These are phyloP conservation scores for Thermothelomyces thermophilus DNA, from an alignment of 2,329 filamentous ascomycete species.

Conservation along the genomic window DNA sequence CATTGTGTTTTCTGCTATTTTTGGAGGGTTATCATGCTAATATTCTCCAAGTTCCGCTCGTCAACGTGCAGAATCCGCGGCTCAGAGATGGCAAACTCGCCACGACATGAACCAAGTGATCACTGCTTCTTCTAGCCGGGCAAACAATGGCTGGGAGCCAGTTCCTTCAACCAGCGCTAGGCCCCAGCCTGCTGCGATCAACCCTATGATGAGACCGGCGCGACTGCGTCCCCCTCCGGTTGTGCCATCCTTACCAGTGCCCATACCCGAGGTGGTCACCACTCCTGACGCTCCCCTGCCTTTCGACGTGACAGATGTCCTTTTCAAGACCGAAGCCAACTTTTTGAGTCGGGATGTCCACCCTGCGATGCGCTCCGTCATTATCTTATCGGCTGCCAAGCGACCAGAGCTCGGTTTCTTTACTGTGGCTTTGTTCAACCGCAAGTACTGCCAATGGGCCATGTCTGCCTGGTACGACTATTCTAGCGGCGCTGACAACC, in stretches of 20 bases:
- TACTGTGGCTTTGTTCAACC: neutral
- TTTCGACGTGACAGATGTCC: neutral
- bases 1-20: too few relatives aligned
- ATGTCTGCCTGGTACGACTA: slow-evolving; percentile 14
- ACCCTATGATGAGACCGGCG: neutral
- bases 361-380: neutral
- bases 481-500: neutral
- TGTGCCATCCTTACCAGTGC: neutral
- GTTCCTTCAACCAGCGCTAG: neutral
- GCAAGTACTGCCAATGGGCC: slow-evolving; percentile 10
- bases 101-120: too few relatives aligned
- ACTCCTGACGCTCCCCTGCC: neutral
- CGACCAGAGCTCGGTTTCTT: slow-evolving; percentile 8
- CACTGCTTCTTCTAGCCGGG: too few relatives aligned
- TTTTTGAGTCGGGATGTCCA: slow-evolving; percentile 4
- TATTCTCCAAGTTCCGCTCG: neutral
- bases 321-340: neutral
- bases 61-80: neutral
- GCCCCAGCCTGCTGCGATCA: neutral
- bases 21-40: neutral
- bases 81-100: neutral
- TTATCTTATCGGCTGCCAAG: slow-evolving; percentile 6
- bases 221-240: neutral
- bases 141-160: too few relatives aligned
- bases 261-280: neutral